Base-by-base conservation (phyloP, 371 early-diverging fungal species). In the Rhizomucor miehei region DNA sequence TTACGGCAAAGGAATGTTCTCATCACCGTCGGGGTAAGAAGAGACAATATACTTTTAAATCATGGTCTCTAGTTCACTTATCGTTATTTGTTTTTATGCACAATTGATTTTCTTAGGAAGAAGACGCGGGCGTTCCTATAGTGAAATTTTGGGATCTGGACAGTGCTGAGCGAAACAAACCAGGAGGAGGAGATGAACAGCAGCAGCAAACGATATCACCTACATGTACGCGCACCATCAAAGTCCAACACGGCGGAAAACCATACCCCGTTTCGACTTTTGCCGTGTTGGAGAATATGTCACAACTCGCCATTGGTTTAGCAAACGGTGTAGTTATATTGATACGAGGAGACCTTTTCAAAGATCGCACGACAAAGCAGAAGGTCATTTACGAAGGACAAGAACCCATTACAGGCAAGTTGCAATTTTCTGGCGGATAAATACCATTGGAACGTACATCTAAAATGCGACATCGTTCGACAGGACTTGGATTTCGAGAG, bases 291-390 rank as follows among this genome's bases (percentile, higher is more conserved):
- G 91, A 91, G 44, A 87, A 85, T 53, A 66, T 94, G 68, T 80
- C 91, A 6, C 95, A 94, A 67, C 71, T 90, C 6, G 95, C 95
- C 4, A 72, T 95, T 38, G 98, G 95, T 0, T 75, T 96, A 56
- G 90, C 91, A 1, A 93, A 93, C 63, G 98, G 96, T 20, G 83
- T 87, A 1, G 93, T 95, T 0, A 73, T 95, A 16, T 71, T 91
- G 51, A 82, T 92, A 25, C 83, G 89, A 23, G 94, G 94, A 2
- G 92, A 92, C 64, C 68, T 95, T 5, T 80, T 83, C 41, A 85
- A 87, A 45, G 92, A 91, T 56, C 78, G 88, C 20, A 80, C 83
- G 20, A 85, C 85, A 0, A 91, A 91, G 53, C 87, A 89, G 48
- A 88, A 87, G 46, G 80, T 90, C 12, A 74, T 95, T 29, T 87